These are phyloP conservation scores for Chlorella sp. DNA, from an alignment of 139 green algal genomes.

Conservation along the genomic window DNA sequence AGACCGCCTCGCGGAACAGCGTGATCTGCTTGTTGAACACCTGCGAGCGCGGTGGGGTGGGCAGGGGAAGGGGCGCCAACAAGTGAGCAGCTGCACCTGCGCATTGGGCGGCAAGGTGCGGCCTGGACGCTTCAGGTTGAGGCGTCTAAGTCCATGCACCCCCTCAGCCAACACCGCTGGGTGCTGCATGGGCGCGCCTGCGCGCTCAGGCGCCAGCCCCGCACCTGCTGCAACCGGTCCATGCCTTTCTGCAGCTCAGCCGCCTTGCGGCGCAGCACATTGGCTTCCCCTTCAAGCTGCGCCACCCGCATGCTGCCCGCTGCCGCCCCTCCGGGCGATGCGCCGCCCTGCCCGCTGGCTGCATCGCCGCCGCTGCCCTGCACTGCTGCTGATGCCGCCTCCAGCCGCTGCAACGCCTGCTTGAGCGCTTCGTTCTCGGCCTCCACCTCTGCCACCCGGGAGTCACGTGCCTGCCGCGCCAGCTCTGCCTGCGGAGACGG, in stretches of 20 bases:
- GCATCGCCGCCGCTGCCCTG: not conserved
- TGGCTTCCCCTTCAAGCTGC: constrained; percentile 44
- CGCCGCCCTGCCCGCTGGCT: not conserved
- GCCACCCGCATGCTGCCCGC: constrained; percentile 37
- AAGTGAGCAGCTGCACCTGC: not conserved
- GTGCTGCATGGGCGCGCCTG: not conserved
- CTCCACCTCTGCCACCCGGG: constrained; percentile 37
- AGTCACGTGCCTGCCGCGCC: constrained; percentile 20
- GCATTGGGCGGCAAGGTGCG: no score
- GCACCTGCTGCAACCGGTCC: constrained; percentile 60
- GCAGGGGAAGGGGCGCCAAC: not conserved
- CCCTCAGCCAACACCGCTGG: no score
- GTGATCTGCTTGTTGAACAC: constrained; percentile 76
- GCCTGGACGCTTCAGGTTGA: no score
- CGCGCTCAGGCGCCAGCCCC: not conserved
- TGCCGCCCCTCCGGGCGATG: not conserved
- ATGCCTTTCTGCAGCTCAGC: constrained; percentile 54
- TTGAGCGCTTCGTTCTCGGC: constrained; percentile 39
- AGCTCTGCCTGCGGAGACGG: constrained; percentile 22
- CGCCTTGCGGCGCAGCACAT: constrained; percentile 31
- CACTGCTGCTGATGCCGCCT: constrained; percentile 11
- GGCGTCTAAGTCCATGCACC: no score
- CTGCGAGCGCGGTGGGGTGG: not conserved
- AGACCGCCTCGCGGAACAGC: constrained; percentile 75
- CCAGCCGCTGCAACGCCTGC: constrained; percentile 13